These are phyloP conservation scores for Diaporthe helianthi DNA, from an alignment of 2,329 filamentous ascomycete genomes.

Conservation along the genomic window DNA sequence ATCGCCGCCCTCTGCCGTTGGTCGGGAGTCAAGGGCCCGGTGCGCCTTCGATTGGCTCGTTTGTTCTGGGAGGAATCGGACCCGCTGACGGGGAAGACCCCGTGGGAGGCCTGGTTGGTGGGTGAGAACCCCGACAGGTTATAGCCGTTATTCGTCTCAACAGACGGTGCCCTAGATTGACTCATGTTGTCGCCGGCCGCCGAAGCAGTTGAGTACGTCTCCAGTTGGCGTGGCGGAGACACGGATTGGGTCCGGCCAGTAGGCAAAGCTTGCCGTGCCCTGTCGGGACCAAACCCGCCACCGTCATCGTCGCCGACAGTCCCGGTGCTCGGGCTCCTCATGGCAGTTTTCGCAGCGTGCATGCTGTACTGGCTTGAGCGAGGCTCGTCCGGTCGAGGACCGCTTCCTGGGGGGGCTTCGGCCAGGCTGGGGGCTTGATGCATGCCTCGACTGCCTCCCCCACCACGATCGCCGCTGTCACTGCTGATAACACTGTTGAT, in stretches of 20 bases:
- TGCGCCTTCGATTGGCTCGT: constrained; percentile 64
- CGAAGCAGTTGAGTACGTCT: constrained; percentile 61
- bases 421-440: constrained; percentile 43
- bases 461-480: neutral
- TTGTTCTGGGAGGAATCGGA: constrained; percentile 60
- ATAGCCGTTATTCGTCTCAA: constrained; percentile 59
- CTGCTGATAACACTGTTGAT: constrained; percentile 19
- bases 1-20: constrained; percentile 66
- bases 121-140: constrained; percentile 59
- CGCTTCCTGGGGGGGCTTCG: constrained; percentile 42
- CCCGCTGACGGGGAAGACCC: constrained; percentile 62
- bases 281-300: neutral
- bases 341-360: neutral
- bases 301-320: constrained; percentile 8
- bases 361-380: constrained; percentile 28
- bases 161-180: constrained; percentile 47
- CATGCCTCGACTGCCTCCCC: constrained; percentile 42
- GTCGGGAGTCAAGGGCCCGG: constrained; percentile 63
- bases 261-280: neutral
- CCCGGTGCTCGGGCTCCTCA: constrained; percentile 27
- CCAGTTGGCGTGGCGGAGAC: constrained; percentile 50
- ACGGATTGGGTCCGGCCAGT: constrained; percentile 36
- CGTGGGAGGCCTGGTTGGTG: constrained; percentile 51
- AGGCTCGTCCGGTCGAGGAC: constrained; percentile 33
- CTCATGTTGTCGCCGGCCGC: constrained; percentile 56